These are phyloP conservation scores for Xerocomus nothofagi DNA, from an alignment of 1,284 basidiomycete species.

Conservation along the genomic window DNA sequence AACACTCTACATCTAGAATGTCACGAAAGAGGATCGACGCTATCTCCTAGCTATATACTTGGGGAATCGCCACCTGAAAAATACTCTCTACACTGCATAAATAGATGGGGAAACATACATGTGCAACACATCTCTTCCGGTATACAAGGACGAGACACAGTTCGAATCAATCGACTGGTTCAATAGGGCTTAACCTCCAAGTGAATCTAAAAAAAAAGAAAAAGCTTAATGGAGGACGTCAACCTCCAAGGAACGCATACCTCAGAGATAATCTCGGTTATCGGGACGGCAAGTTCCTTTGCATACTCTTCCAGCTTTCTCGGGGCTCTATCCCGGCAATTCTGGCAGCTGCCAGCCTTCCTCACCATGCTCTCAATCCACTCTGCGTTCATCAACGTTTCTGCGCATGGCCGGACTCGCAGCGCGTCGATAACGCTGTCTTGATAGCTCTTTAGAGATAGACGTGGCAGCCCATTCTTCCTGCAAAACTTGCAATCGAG, in stretches of 20 bases:
- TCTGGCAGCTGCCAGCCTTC: slow-evolving; percentile 32
- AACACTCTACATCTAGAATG: background rate
- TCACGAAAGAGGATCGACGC: background rate
- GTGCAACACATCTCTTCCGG: background rate
- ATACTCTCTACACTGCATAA: slow-evolving; percentile 8
- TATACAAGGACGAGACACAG: background rate
- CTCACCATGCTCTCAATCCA: slow-evolving; percentile 34
- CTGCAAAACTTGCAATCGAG: slow-evolving; percentile 37
- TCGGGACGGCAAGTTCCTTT: slow-evolving; percentile 29
- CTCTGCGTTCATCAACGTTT: slow-evolving; percentile 32
- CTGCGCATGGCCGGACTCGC: slow-evolving; percentile 32
- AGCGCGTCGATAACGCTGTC: slow-evolving; percentile 35
- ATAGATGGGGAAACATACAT: slow-evolving; percentile 8
- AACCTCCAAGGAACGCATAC: slow-evolving; percentile 15
- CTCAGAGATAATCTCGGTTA: slow-evolving; percentile 31
- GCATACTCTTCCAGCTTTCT: slow-evolving; percentile 32
- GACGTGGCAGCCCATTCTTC: slow-evolving; percentile 35
- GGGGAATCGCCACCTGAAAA: background rate
- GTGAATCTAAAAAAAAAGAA: slow-evolving; percentile 21
- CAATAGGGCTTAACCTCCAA: slow-evolving; percentile 34
- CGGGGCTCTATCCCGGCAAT: slow-evolving; percentile 32
- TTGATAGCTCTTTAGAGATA: slow-evolving; percentile 33
- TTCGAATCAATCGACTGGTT: slow-evolving; percentile 19
- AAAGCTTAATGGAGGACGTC: background rate
- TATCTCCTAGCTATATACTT: background rate